These are phyloP conservation scores for Phanerochaete carnosa DNA, from an alignment of 768 basidiomycete genomes.

Conservation along the genomic window DNA sequence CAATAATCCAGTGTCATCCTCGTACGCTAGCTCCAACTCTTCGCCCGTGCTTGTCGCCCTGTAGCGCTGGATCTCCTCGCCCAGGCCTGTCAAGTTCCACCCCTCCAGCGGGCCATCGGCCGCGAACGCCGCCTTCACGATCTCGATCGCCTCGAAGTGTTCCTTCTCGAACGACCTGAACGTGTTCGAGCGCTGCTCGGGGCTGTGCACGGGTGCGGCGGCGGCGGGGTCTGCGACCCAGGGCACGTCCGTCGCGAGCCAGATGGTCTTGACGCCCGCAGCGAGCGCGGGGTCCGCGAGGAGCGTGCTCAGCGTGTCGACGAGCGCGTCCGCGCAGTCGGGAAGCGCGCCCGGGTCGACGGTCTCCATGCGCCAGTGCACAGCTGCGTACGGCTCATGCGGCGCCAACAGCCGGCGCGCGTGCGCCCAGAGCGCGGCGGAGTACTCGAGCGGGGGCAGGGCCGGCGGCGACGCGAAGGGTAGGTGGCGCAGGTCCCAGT, in stretches of 20 bases:
- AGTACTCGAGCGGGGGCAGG: conserved; percentile 37
- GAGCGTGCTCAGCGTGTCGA: conserved; percentile 35
- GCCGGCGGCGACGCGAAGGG: conserved; percentile 29
- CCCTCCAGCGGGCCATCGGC: conserved; percentile 34
- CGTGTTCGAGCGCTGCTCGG: conserved; percentile 39
- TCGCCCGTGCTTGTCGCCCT: neutral
- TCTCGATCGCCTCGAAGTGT: conserved; percentile 43
- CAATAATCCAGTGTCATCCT: conserved; percentile 24
- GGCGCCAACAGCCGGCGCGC: conserved; percentile 34
- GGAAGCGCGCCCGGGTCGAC: conserved; percentile 38
- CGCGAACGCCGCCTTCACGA: conserved; percentile 42
- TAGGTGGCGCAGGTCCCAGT: conserved; percentile 47
- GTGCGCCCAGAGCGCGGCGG: conserved; percentile 38
- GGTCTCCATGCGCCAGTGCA: conserved; percentile 60
- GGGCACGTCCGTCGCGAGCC: conserved; percentile 58
- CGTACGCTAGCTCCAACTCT: conserved; percentile 10
- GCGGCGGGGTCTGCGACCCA: conserved; percentile 10
- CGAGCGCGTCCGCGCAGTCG: conserved; percentile 48
- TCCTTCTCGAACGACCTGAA: conserved; percentile 39
- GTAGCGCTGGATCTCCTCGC: conserved; percentile 31
- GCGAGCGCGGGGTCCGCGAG: conserved; percentile 22
- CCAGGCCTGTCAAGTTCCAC: conserved; percentile 43
- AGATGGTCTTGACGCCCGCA: conserved; percentile 37
- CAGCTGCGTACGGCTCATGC: conserved; percentile 39
- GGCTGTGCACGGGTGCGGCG: conserved; percentile 13